These are phyloP conservation scores for Populus pruinosa DNA, from an alignment of 345 rosid genomes.

Conservation along the genomic window DNA sequence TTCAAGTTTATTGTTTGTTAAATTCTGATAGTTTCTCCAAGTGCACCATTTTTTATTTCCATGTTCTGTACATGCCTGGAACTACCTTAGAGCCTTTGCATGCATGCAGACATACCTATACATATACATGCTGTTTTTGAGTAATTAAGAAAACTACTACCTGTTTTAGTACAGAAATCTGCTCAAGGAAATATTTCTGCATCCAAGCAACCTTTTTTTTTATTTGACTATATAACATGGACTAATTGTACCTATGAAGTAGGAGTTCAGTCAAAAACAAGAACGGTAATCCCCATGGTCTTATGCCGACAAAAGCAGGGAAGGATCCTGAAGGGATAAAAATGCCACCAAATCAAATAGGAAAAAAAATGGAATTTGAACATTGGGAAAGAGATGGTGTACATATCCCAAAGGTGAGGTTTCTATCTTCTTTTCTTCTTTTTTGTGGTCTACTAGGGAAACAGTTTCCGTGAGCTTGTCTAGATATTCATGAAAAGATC, in stretches of 20 bases:
- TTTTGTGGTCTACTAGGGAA: neutral
- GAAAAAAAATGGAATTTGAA: constrained; percentile 28
- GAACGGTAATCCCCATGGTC: constrained; percentile 27
- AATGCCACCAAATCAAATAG: constrained; percentile 11
- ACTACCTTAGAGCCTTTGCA: neutral
- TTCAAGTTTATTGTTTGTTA: neutral
- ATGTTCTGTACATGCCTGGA: neutral
- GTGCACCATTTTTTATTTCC: neutral
- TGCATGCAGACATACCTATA: neutral
- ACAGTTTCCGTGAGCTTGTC: no score
- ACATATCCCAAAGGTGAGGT: constrained; percentile 28
- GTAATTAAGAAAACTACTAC: neutral
- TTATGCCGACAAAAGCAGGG: constrained; percentile 23
- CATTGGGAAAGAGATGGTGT: constrained; percentile 23
- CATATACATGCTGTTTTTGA: neutral
- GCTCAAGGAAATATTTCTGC: neutral
- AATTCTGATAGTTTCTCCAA: neutral
- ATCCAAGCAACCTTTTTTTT: neutral
- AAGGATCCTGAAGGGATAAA: constrained; percentile 35
- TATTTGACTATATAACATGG: neutral
- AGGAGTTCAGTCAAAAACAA: constrained; percentile 33
- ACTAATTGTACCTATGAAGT: constrained; percentile 22
- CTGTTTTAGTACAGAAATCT: neutral
- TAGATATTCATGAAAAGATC: neutral
- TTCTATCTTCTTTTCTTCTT: neutral